phyloP scores from a whole-genome alignment of 371 early-diverging fungal genomes.

The Mucor indicus region DNA sequence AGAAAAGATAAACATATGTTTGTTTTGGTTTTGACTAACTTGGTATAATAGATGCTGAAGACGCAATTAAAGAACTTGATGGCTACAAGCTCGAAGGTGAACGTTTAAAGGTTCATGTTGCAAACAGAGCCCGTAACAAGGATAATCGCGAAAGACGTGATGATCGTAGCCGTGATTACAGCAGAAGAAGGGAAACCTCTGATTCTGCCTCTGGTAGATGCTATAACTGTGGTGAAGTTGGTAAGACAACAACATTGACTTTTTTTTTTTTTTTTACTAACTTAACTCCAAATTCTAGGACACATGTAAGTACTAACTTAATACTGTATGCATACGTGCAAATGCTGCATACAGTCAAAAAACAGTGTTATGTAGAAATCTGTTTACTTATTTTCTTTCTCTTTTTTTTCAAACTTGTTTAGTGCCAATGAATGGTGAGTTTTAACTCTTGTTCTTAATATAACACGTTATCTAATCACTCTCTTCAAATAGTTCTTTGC shows the following conservation, averaged over 20 bases:
- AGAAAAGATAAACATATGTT: background rate
- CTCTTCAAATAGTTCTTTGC: constrained; percentile 24
- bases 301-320: constrained; percentile 32
- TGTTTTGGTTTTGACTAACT: background rate
- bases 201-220: constrained; percentile 26
- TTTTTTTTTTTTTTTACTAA: background rate
- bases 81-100: constrained; percentile 51
- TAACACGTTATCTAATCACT: background rate
- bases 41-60: constrained; percentile 60
- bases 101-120: constrained; percentile 28
- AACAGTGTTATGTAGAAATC: background rate
- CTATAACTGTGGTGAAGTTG: constrained; percentile 44
- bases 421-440: constrained; percentile 44
- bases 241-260: constrained; percentile 12
- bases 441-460: background rate
- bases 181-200: constrained; percentile 4
- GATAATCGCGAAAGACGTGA: constrained; percentile 9
- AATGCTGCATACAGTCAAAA: no score
- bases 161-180: constrained; percentile 9
- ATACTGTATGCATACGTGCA: no score
- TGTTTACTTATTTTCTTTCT: background rate
- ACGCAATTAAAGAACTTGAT: constrained; percentile 68
- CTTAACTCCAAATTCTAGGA: constrained; percentile 12
- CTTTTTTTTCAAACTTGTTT: background rate
- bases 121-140: constrained; percentile 31